A percentile compares a stretch with the other conserved stretches of the same genome.
These are phyloP conservation scores for Cordyceps militaris DNA, from an alignment of 2,329 filamentous ascomycete genomes.

Conservation along the genomic window DNA sequence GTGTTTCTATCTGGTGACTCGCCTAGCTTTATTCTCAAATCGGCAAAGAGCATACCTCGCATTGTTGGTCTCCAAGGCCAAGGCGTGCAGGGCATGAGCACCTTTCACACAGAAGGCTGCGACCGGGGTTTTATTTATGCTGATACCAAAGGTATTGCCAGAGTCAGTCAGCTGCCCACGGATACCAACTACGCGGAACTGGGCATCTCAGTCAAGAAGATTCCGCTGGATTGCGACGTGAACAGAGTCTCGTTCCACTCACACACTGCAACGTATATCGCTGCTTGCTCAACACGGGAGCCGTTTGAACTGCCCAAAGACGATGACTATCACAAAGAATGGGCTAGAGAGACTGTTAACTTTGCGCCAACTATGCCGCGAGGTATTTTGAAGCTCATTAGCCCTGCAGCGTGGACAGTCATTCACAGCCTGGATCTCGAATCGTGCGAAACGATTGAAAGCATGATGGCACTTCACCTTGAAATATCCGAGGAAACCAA, in stretches of 20 bases:
- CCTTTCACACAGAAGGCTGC: conserved; percentile 70
- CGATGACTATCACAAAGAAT: conserved; percentile 75
- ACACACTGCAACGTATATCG: conserved; percentile 65
- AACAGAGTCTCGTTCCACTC: conserved; percentile 70
- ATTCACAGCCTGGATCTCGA: conserved; percentile 73
- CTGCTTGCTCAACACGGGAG: conserved; percentile 60
- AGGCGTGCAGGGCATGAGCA: conserved; percentile 62
- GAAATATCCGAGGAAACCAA: conserved; percentile 89
- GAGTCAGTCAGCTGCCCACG: conserved; percentile 63
- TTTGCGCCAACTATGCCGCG: conserved; percentile 63
- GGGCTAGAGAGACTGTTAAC: conserved; percentile 61
- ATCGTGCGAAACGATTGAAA: conserved; percentile 68
- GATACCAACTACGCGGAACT: conserved; percentile 65
- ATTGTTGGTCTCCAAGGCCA: conserved; percentile 66
- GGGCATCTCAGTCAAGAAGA: conserved; percentile 66
- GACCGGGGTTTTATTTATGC: conserved; percentile 79
- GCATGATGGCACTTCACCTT: conserved; percentile 74
- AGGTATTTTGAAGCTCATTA: conserved; percentile 71
- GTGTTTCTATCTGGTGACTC: conserved; percentile 78
- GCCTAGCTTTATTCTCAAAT: conserved; percentile 76
- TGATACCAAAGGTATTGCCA: conserved; percentile 63
- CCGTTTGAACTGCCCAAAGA: conserved; percentile 82
- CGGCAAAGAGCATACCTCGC: conserved; percentile 67
- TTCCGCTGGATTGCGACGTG: conserved; percentile 63
- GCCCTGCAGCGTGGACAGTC: conserved; percentile 66